A percentile compares a stretch with the other conserved stretches of the same genome.
These are phyloP conservation scores for Globisporangium radiosum DNA, from an alignment of 352 stramenopile species.

Conservation along the genomic window DNA sequence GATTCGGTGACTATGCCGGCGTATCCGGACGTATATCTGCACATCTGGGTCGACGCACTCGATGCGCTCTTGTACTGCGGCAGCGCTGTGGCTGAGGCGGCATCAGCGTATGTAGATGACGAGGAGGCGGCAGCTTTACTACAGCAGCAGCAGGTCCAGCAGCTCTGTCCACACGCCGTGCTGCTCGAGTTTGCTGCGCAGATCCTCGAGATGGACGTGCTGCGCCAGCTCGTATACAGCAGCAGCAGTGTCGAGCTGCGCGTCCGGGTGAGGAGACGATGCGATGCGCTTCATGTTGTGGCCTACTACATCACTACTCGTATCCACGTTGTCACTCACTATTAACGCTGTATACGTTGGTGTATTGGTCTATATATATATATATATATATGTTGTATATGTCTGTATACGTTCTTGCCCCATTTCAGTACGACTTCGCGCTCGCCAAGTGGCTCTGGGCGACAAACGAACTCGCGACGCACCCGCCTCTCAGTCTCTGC, in stretches of 20 bases:
- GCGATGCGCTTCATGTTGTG: too few species aligned
- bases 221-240: constrained; percentile 36
- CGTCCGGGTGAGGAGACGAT: constrained; percentile 32
- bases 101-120: too few species aligned
- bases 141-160: constrained; percentile 16
- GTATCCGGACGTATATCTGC: constrained; percentile 49
- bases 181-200: constrained; percentile 48
- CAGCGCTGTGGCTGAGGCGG: constrained; percentile 7
- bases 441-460: constrained; percentile 77
- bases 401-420: background rate
- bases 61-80: constrained; percentile 49
- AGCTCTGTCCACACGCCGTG: constrained; percentile 39
- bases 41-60: constrained; percentile 50
- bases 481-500: background rate
- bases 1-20: background rate
- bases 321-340: too few species aligned
- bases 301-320: too few species aligned
- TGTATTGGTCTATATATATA: too few species aligned
- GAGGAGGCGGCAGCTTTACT: constrained; percentile 1
- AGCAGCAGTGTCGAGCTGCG: constrained; percentile 46
- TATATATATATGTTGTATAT: too few species aligned
- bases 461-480: constrained; percentile 25
- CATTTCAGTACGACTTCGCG: constrained; percentile 50
- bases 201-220: constrained; percentile 33
- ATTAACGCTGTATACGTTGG: too few species aligned